These are phyloP conservation scores for Russula compacta DNA, from an alignment of 768 basidiomycete genomes.

Conservation along the genomic window DNA sequence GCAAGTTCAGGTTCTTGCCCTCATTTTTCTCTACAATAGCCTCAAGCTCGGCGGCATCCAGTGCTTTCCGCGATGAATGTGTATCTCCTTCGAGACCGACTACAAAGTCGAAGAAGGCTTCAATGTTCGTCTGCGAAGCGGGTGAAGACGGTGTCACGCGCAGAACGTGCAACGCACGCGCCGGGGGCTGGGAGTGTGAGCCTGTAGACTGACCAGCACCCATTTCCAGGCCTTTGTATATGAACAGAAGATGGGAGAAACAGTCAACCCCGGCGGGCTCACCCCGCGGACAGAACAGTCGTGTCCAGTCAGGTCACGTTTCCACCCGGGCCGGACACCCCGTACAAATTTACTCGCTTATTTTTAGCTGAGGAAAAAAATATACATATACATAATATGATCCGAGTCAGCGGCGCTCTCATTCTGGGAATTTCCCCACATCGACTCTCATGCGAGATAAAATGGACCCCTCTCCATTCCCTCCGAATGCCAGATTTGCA, in stretches of 20 bases:
- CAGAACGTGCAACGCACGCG: conserved; percentile 73
- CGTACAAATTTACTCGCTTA: too few species aligned
- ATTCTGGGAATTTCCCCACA: conserved; percentile 10
- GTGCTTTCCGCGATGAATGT: conserved; percentile 39
- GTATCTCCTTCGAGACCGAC: conserved; percentile 79
- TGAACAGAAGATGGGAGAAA: background rate
- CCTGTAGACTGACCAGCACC: conserved; percentile 66
- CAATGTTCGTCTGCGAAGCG: conserved; percentile 74
- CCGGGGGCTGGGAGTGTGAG: conserved; percentile 36
- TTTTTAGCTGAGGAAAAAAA: too few species aligned
- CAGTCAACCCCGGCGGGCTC: background rate
- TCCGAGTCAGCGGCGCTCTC: background rate
- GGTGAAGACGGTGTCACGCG: conserved; percentile 87
- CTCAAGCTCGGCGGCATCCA: conserved; percentile 66
- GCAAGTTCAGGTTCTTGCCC: conserved; percentile 54
- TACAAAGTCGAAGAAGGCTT: conserved; percentile 95
- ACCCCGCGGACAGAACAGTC: too few species aligned
- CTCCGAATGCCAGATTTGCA: conserved; percentile 31
- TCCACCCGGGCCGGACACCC: background rate
- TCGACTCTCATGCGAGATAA: conserved; percentile 13
- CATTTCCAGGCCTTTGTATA: conserved; percentile 35
- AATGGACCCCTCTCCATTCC: conserved; percentile 3
- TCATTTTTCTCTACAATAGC: conserved; percentile 79
- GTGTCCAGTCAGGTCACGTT: background rate
- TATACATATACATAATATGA: too few species aligned